These are phyloP conservation scores for Andrographis paniculata DNA, from an alignment of 305 asterid genomes.

Conservation along the genomic window DNA sequence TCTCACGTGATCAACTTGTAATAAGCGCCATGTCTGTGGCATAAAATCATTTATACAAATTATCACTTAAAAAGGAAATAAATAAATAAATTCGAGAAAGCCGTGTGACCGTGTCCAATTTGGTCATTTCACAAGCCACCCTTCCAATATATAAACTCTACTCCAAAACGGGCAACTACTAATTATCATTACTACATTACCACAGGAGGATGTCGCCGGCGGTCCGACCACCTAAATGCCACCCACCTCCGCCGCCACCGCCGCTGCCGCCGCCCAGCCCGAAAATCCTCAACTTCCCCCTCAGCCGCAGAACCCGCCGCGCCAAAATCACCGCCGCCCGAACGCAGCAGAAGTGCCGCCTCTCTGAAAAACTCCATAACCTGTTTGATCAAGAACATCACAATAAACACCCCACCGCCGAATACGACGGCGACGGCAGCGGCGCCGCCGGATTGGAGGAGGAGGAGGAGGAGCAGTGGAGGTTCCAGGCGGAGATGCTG, in stretches of 20 bases:
- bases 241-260: conserved; percentile 53
- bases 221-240: conserved; percentile 50
- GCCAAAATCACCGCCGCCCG: conserved; percentile 1
- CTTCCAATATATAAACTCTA: not conserved
- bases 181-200: not conserved
- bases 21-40: too few relatives aligned
- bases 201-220: conserved; percentile 18
- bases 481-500: conserved; percentile 57
- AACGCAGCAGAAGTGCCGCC: conserved; percentile 17
- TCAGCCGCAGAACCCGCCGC: conserved; percentile 54
- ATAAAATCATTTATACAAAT: too few relatives aligned
- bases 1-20: too few relatives aligned
- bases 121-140: too few relatives aligned
- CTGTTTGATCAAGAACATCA: conserved; percentile 23
- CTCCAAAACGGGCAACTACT: not conserved
- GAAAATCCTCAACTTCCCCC: conserved; percentile 62
- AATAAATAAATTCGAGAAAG: too few relatives aligned
- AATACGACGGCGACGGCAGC: not conserved
- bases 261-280: conserved; percentile 74
- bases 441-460: not conserved
- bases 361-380: conserved; percentile 24
- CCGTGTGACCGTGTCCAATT: too few relatives aligned
- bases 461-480: conserved; percentile 43
- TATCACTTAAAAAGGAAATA: too few relatives aligned
- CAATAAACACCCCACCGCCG: not conserved